Base-by-base conservation (phyloP, 2,329 filamentous ascomycete genomes). In the Talaromyces sp. region DNA sequence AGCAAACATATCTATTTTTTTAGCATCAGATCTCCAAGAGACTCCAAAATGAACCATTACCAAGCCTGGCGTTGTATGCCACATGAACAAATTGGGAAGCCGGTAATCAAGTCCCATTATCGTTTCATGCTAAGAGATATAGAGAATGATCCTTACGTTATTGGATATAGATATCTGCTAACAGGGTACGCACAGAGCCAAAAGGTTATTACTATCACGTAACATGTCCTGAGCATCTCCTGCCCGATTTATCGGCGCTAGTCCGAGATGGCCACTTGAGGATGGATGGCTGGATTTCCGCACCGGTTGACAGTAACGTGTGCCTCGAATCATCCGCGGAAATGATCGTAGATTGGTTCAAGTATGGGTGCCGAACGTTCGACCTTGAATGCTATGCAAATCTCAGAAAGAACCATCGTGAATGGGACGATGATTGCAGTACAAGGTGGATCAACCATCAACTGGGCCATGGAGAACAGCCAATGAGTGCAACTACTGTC, bases 191-290 rank as follows among this genome's bases (percentile, higher is more conserved):
- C 5, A 33, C 33, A 57, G 52, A 57, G 52, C 52, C 52, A 3
- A 57, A 57, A 41, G 52, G 52, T 7, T 2, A 57, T 27, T 57
- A 57, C 52, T 41, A 57, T 57, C 52, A 57, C 33, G n/a, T 57
- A 8, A 57, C 52, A 35, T 57, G 33, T 57, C 9, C 41, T 41
- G 52, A 57, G 19, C 52, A 35, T 57, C 52, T 57, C n/a, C 47
- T 50, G 47, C 52, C 52, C 35, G 15, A 54, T 54, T 54, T 54
- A 9, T 35, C 50, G 17, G 50, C 27, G 37, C 31, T 54, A 19
- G 50, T 54, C 27, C 50, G 50, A 54, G 50, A 54, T 35, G 50
- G 50, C 27, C 52, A 56, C 52, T 56, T 56, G 17, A 19, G 39
- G 17, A 56, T 37, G 31, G 31, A 56, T 56, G 52, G 52, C 31